Conservation (phyloP, 768 basidiomycete species). For the Flagelloscypha sp. region DNA sequence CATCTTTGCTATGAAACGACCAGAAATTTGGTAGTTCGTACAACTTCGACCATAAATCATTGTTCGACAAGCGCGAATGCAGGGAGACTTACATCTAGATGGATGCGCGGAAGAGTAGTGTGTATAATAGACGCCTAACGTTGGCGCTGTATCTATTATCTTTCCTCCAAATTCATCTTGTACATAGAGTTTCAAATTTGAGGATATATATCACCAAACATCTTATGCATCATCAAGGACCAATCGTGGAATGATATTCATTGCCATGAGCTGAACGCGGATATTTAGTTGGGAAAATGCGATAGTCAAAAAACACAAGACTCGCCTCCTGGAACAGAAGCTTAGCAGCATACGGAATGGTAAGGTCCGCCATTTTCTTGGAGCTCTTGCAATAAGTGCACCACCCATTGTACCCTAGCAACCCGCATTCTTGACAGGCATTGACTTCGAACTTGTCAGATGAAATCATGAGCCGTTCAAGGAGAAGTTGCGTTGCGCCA, state of each 20-base stretch:
- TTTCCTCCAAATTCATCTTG: too few species aligned
- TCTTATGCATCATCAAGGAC: conserved; percentile 78
- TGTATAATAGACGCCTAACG: too few species aligned
- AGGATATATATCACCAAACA: too few species aligned
- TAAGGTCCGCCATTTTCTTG: conserved; percentile 91
- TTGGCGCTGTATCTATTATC: too few species aligned
- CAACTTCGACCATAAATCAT: too few species aligned
- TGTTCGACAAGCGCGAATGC: too few species aligned
- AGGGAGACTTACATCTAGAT: too few species aligned
- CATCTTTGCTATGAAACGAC: too few species aligned
- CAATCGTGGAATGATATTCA: conserved; percentile 90
- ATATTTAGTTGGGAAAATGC: conserved; percentile 2
- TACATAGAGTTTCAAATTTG: too few species aligned
- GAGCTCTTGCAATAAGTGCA: conserved; percentile 98
- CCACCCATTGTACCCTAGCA: conserved; percentile 94
- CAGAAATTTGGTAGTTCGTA: too few species aligned
- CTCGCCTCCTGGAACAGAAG: conserved; percentile 82
- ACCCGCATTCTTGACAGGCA: conserved; percentile 88
- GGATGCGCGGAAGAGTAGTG: too few species aligned
- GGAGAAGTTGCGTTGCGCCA: conserved; percentile 92
- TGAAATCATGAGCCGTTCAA: conserved; percentile 98
- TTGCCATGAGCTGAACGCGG: conserved; percentile 73
- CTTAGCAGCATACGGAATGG: conserved; percentile 95
- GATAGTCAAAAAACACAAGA: conserved; percentile 1
- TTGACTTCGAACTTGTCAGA: conserved; percentile 98